These are phyloP conservation scores for Hygrophoropsis aurantiaca DNA, from an alignment of 768 basidiomycete species.

Conservation along the genomic window DNA sequence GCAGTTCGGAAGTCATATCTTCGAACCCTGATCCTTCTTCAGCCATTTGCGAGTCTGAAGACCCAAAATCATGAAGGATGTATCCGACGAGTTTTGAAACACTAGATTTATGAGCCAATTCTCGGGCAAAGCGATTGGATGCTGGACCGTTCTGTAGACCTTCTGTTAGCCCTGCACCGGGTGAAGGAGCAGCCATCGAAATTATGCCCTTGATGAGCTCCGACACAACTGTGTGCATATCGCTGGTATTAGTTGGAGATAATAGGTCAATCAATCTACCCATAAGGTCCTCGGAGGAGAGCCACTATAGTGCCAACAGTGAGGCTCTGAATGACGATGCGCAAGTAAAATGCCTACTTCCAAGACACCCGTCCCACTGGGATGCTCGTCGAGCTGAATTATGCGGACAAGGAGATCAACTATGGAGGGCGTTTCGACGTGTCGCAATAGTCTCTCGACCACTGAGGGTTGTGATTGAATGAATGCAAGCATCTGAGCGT, in stretches of 20 bases:
- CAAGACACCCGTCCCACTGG: conserved; percentile 77
- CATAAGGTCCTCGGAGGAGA: conserved; percentile 83
- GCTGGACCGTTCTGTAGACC: conserved; percentile 68
- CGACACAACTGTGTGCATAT: conserved; percentile 82
- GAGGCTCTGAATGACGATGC: conserved; percentile 29
- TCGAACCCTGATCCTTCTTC: conserved; percentile 18
- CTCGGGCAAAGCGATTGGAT: conserved; percentile 85
- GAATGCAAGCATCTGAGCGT: conserved; percentile 83
- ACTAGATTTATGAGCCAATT: conserved; percentile 74
- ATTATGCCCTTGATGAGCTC: conserved; percentile 95
- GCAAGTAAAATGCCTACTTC: conserved; percentile 62
- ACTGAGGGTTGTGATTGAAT: conserved; percentile 81
- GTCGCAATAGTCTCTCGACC: conserved; percentile 77
- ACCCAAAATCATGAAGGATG: conserved; percentile 68
- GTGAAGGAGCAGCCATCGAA: conserved; percentile 87
- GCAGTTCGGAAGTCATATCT: conserved; percentile 14
- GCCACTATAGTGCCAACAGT: conserved; percentile 62
- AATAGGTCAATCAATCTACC: conserved; percentile 77
- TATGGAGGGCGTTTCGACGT: conserved; percentile 88
- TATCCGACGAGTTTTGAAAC: conserved; percentile 72
- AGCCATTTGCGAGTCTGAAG: conserved; percentile 15
- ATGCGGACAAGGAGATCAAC: conserved; percentile 90
- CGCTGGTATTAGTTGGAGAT: conserved; percentile 70
- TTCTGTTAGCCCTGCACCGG: conserved; percentile 70
- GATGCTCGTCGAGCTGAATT: conserved; percentile 85